Percentiles rank a stretch among this genome's conserved stretches.
phyloP scores from a whole-genome alignment of 2,329 filamentous ascomycete species.

The Coniochaeta sp. region DNA sequence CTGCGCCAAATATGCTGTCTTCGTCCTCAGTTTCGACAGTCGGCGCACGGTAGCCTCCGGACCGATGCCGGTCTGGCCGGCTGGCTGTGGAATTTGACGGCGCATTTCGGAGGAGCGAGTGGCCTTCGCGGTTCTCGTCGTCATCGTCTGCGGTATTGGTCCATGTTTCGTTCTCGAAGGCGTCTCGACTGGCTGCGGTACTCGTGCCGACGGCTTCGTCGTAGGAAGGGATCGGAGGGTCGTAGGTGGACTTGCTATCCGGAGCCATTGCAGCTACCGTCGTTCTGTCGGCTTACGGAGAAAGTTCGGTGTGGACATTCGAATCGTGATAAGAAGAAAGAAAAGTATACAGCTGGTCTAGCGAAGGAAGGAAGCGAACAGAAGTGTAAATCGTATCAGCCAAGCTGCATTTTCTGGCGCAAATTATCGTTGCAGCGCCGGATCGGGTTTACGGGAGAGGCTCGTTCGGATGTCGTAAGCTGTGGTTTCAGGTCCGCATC shows the following conservation, averaged over 20 bases:
- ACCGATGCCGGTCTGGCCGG: slow-evolving; percentile 24
- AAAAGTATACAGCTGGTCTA: background rate
- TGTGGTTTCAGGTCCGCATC: background rate
- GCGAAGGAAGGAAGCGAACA: background rate
- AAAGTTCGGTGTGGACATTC: background rate
- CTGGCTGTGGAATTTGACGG: slow-evolving; percentile 28
- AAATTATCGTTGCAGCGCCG: background rate
- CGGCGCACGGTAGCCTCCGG: slow-evolving; percentile 62
- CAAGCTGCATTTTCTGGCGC: background rate
- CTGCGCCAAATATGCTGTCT: slow-evolving; percentile 44
- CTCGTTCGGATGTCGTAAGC: background rate
- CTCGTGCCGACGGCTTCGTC: slow-evolving; percentile 65
- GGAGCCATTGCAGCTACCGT: background rate
- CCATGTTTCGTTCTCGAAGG: slow-evolving; percentile 7
- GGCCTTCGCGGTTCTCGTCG: slow-evolving; percentile 66
- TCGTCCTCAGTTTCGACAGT: slow-evolving; percentile 75
- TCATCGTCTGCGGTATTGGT: slow-evolving; percentile 38
- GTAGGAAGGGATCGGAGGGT: slow-evolving; percentile 70
- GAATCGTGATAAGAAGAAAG: background rate
- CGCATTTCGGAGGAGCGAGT: slow-evolving; percentile 57
- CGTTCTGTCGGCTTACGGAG: background rate
- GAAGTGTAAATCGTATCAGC: background rate
- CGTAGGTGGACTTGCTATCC: slow-evolving; percentile 28
- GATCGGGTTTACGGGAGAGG: background rate
- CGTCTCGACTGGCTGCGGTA: slow-evolving; percentile 23